Evolutionary conservation across 2,329 filamentous ascomycete species (phyloP).

Genomic region (Venturia oleaginea): DNA sequence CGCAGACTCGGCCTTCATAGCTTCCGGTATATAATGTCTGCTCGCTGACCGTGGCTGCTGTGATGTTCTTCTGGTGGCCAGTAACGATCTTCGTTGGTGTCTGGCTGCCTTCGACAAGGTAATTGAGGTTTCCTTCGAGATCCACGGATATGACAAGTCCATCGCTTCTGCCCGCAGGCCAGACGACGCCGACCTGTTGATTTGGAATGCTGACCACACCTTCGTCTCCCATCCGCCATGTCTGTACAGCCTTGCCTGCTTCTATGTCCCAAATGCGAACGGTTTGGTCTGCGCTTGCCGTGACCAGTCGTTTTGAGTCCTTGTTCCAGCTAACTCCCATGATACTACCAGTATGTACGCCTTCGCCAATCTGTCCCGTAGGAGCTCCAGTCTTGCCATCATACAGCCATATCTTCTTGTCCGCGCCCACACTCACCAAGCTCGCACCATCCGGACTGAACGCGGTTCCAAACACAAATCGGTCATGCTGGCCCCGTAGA

Average conservation of each 20-base stretch:
- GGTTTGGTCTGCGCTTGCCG: constrained; percentile 87
- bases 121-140: constrained; percentile 81
- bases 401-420: constrained; percentile 86
- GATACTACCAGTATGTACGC: constrained; percentile 85
- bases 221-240: constrained; percentile 75
- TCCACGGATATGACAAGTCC: constrained; percentile 85
- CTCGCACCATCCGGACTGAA: constrained; percentile 81
- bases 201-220: constrained; percentile 62
- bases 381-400: constrained; percentile 92
- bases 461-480: constrained; percentile 78
- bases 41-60: constrained; percentile 55
- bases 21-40: constrained; percentile 79
- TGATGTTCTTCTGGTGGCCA: constrained; percentile 88
- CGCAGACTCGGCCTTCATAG: constrained; percentile 78
- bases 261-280: constrained; percentile 85
- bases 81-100: constrained; percentile 65
- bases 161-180: constrained; percentile 73
- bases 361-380: constrained; percentile 66
- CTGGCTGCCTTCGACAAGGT: constrained; percentile 63
- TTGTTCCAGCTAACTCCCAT: constrained; percentile 85
- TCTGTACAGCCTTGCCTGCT: constrained; percentile 64
- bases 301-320: constrained; percentile 79
- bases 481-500: constrained; percentile 67
- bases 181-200: constrained; percentile 92
- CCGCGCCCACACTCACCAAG: constrained; percentile 85